Conservation (phyloP, 768 basidiomycete genomes). For the Agaricus bisporus region DNA sequence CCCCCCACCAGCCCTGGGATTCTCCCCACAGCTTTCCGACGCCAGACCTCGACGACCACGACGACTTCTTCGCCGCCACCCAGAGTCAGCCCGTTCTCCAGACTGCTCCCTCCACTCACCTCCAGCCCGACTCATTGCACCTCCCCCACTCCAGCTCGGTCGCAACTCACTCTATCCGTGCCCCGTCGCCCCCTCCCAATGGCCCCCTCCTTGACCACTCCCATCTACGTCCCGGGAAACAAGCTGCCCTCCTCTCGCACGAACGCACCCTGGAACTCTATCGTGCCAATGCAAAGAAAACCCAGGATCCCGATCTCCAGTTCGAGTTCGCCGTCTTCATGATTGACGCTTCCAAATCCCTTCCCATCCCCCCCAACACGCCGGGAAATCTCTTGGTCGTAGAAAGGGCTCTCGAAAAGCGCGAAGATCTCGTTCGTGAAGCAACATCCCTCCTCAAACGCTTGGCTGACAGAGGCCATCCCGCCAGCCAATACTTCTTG, state of each 20-base stretch:
- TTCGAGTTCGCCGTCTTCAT: constrained; percentile 99
- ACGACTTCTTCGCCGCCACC: constrained; percentile 41
- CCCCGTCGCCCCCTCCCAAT: constrained; percentile 59
- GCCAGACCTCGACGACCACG: constrained; percentile 35
- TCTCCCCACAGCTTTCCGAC: constrained; percentile 31
- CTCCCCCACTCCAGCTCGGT: constrained; percentile 31
- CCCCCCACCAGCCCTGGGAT: constrained; percentile 9
- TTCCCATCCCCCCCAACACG: constrained; percentile 68
- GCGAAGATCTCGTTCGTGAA: constrained; percentile 86
- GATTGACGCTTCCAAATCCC: constrained; percentile 93
- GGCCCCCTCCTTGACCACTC: constrained; percentile 83
- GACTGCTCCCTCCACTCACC: constrained; percentile 25
- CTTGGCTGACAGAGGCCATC: constrained; percentile 90
- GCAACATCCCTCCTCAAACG: constrained; percentile 83
- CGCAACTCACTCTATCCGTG: constrained; percentile 52
- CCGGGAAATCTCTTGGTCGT: constrained; percentile 74
- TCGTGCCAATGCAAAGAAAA: constrained; percentile 97
- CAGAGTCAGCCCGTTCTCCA: constrained; percentile 23
- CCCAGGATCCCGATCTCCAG: constrained; percentile 94
- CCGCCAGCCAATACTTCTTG: constrained; percentile 93
- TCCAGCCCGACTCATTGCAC: constrained; percentile 18
- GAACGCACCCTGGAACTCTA: constrained; percentile 96
- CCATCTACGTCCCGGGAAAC: constrained; percentile 87
- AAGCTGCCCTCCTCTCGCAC: constrained; percentile 89
- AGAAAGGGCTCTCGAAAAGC: constrained; percentile 73